A percentile compares a stretch with the other conserved stretches of the same genome.
Evolutionary conservation across 2,329 filamentous ascomycete genomes (phyloP).

Genomic region (Bipolaris cookei): DNA sequence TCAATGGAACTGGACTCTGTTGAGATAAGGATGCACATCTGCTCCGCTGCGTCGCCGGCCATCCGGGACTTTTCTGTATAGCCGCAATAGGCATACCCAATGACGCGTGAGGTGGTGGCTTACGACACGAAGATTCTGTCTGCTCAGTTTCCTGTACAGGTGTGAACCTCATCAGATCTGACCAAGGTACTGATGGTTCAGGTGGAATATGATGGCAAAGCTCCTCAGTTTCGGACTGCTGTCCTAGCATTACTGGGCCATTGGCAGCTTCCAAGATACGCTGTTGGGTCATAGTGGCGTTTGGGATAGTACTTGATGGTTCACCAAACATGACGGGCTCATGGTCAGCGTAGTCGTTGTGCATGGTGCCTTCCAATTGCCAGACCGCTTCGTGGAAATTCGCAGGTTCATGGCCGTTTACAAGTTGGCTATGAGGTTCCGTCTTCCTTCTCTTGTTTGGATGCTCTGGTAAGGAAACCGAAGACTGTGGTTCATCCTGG

Average conservation of each 20-base stretch:
- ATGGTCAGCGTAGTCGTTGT: slow-evolving; percentile 47
- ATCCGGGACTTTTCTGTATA: not conserved
- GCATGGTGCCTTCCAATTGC: slow-evolving; percentile 43
- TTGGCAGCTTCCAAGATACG: slow-evolving; percentile 48
- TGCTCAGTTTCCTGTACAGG: slow-evolving; percentile 19
- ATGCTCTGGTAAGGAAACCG: slow-evolving; percentile 27
- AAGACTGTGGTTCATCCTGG: slow-evolving; percentile 26
- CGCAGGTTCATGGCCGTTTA: not conserved
- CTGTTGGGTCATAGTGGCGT: slow-evolving; percentile 51
- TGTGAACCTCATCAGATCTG: slow-evolving; percentile 41
- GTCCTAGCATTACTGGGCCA: slow-evolving; percentile 33
- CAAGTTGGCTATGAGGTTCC: slow-evolving; percentile 1
- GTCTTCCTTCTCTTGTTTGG: slow-evolving; percentile 35
- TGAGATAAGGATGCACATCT: slow-evolving; percentile 10
- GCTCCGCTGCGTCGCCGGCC: slow-evolving; percentile 12
- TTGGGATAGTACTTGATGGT: slow-evolving; percentile 52
- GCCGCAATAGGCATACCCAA: not conserved
- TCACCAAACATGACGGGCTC: slow-evolving; percentile 52
- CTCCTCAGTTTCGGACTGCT: slow-evolving; percentile 23
- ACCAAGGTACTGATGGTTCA: slow-evolving; percentile 47
- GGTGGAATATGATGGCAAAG: slow-evolving; percentile 26
- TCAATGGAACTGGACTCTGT: slow-evolving; percentile 12
- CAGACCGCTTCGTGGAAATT: slow-evolving; percentile 16
- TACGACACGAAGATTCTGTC: slow-evolving; percentile 15
- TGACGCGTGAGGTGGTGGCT: slow-evolving; percentile 1